phyloP scores from a whole-genome alignment of 257 asterid genomes.

The Avicennia marina region DNA sequence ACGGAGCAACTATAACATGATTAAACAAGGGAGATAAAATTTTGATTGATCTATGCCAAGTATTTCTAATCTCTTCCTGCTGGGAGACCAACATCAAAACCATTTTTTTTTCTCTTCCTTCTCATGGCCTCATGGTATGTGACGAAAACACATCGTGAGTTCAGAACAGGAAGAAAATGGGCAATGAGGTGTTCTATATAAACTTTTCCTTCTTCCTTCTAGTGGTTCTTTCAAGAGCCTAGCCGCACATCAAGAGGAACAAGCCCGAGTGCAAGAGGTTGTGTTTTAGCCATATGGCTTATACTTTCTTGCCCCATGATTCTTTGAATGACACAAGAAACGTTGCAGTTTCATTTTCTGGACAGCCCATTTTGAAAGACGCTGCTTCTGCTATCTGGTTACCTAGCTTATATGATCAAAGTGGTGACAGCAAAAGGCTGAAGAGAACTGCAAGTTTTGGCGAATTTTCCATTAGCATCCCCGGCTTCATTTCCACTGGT shows the following conservation, averaged over 20 bases:
- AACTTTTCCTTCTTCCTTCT: slow-evolving; percentile 22
- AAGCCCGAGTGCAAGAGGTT: neutral
- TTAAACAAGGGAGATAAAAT: neutral
- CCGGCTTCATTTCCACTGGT: slow-evolving; percentile 13
- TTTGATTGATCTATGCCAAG: slow-evolving; percentile 25
- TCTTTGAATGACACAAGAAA: slow-evolving; percentile 24
- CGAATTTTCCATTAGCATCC: slow-evolving; percentile 26
- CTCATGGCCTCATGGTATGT: neutral
- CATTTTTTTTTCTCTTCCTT: neutral
- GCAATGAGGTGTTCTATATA: slow-evolving; percentile 20
- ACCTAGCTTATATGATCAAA: slow-evolving; percentile 31
- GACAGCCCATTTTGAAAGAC: slow-evolving; percentile 27
- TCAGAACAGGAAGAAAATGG: slow-evolving; percentile 32
- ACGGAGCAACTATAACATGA: neutral
- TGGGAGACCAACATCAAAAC: slow-evolving; percentile 18
- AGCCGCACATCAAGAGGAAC: slow-evolving; percentile 18
- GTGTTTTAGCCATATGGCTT: slow-evolving; percentile 26
- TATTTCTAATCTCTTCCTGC: slow-evolving; percentile 14
- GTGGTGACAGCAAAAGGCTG: slow-evolving; percentile 37
- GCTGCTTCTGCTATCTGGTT: slow-evolving; percentile 27
- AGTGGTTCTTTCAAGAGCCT: slow-evolving; percentile 63
- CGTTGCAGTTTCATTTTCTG: slow-evolving; percentile 14
- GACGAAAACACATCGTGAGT: slow-evolving; percentile 32
- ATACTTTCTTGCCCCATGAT: slow-evolving; percentile 26
- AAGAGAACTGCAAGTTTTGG: slow-evolving; percentile 31